Percentiles rank a stretch among this genome's conserved stretches.
phyloP scores from a whole-genome alignment of 495 filamentous ascomycete genomes.

The Apiosordaria backusii region DNA sequence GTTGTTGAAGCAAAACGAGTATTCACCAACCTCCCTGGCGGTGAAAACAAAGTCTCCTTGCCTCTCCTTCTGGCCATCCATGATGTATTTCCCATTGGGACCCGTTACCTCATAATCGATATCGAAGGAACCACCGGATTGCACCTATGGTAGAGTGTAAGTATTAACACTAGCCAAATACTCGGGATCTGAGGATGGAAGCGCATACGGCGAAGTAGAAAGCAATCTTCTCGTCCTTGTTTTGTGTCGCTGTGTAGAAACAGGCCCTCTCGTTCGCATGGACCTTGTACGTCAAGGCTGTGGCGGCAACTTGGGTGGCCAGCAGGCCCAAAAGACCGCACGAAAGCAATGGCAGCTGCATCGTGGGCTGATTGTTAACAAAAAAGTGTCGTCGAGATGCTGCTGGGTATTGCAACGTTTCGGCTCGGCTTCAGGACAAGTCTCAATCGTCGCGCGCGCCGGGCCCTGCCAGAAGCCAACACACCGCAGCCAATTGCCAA shows the following conservation, averaged over 20 bases:
- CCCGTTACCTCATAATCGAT: conserved; percentile 87
- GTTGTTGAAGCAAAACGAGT: conserved; percentile 97
- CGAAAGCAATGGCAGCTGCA: conserved; percentile 49
- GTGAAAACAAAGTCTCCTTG: conserved; percentile 99
- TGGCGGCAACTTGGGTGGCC: conserved; percentile 61
- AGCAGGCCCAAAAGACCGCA: conserved; percentile 63
- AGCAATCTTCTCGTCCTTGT: conserved; percentile 79
- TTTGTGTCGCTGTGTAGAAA: conserved; percentile 79
- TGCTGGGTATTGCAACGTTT: conserved; percentile 5
- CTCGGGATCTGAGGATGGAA: not conserved
- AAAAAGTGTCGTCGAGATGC: conserved; percentile 5
- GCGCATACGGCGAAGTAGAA: conserved; percentile 94
- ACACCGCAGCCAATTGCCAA: conserved; percentile 9
- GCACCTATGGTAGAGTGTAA: conserved; percentile 57
- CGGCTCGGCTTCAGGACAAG: conserved; percentile 24
- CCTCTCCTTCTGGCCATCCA: conserved; percentile 87
- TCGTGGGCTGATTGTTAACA: conserved; percentile 26
- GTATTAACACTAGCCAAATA: not conserved
- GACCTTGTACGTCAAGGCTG: conserved; percentile 93
- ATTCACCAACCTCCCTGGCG: conserved; percentile 87
- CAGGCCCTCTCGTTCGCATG: conserved; percentile 88
- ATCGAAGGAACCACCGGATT: conserved; percentile 95
- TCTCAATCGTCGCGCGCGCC: conserved; percentile 17
- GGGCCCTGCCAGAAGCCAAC: conserved; percentile 26
- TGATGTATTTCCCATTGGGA: conserved; percentile 74